A percentile compares a stretch with the other conserved stretches of the same genome.
Conservation (phyloP, 148 eudicot genomes). For the Selenicereus undatus region DNA sequence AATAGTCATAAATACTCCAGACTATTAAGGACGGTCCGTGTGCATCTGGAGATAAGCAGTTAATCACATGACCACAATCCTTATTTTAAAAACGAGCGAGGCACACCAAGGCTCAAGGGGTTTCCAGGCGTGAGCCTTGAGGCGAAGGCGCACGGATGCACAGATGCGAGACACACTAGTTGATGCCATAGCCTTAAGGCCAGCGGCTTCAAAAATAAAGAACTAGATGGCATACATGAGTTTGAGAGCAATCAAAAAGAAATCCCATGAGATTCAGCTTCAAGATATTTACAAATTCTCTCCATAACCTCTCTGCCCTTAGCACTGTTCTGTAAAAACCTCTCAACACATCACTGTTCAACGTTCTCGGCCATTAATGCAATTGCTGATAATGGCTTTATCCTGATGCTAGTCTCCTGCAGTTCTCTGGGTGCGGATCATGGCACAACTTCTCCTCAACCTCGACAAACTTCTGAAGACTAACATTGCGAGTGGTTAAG, state of each 20-base stretch:
- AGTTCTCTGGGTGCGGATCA: conserved; percentile 95
- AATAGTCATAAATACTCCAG: too few species aligned
- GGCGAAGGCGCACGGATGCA: too few species aligned
- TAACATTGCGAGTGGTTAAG: conserved; percentile 69
- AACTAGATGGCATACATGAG: too few species aligned
- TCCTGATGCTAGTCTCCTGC: conserved; percentile 88
- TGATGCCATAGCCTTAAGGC: too few species aligned
- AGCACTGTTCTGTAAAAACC: conserved; percentile 79
- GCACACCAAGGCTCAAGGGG: too few species aligned
- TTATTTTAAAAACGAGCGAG: too few species aligned
- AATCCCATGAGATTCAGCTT: conserved; percentile 88
- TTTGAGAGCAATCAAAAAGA: conserved; percentile 34
- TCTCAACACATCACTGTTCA: conserved; percentile 87
- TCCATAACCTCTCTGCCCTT: conserved; percentile 99
- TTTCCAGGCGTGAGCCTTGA: too few species aligned
- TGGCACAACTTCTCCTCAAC: conserved; percentile 89
- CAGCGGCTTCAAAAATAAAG: too few species aligned
- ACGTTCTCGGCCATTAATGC: conserved; percentile 96
- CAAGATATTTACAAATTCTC: conserved; percentile 94
- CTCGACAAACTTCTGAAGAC: conserved; percentile 73
- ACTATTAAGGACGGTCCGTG: too few species aligned
- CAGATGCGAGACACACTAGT: too few species aligned
- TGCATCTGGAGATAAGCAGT: too few species aligned
- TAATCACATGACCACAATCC: background rate
- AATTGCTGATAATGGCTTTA: conserved; percentile 73